Percentiles rank a stretch among this genome's conserved stretches.
Conservation (phyloP, 148 eudicot genomes). For the Cornus suecica region DNA sequence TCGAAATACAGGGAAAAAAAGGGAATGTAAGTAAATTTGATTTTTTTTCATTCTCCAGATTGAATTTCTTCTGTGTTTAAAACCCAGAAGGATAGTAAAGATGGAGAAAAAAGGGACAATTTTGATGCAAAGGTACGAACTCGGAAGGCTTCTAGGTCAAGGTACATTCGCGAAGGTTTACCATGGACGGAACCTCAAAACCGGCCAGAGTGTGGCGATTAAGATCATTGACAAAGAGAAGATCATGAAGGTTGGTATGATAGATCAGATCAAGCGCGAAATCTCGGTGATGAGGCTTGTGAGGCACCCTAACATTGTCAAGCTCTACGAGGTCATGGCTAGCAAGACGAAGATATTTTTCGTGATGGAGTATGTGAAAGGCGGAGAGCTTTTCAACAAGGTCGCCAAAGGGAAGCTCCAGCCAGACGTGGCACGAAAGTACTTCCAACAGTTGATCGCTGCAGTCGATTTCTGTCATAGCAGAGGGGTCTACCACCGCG, state of each 20-base stretch:
- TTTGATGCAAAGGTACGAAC: slow-evolving; percentile 63
- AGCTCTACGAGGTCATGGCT: slow-evolving; percentile 80
- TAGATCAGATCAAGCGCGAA: slow-evolving; percentile 70
- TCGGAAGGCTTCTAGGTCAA: slow-evolving; percentile 67
- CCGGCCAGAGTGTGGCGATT: slow-evolving; percentile 59
- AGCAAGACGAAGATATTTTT: slow-evolving; percentile 75
- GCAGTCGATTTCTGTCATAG: slow-evolving; percentile 88
- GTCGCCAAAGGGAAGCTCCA: slow-evolving; percentile 59
- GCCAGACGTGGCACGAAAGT: slow-evolving; percentile 55
- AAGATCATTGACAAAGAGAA: slow-evolving; percentile 71
- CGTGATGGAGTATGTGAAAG: slow-evolving; percentile 69
- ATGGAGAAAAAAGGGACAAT: slow-evolving; percentile 58
- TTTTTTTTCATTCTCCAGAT: not conserved
- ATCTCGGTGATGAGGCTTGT: slow-evolving; percentile 76
- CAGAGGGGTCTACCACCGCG: slow-evolving; percentile 81
- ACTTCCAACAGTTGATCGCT: slow-evolving; percentile 66
- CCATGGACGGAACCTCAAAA: slow-evolving; percentile 41
- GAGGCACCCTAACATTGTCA: slow-evolving; percentile 62
- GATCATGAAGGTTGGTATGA: slow-evolving; percentile 50
- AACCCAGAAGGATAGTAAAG: not conserved
- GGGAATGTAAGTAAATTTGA: not conserved
- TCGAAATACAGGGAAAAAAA: not conserved
- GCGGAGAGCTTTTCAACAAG: slow-evolving; percentile 77
- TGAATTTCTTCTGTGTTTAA: not conserved
- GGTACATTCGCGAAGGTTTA: slow-evolving; percentile 82